Percentiles rank a stretch among this genome's conserved stretches.
Evolutionary conservation across 495 filamentous ascomycete genomes (phyloP).

Genomic region (Penicillium goetzii): DNA sequence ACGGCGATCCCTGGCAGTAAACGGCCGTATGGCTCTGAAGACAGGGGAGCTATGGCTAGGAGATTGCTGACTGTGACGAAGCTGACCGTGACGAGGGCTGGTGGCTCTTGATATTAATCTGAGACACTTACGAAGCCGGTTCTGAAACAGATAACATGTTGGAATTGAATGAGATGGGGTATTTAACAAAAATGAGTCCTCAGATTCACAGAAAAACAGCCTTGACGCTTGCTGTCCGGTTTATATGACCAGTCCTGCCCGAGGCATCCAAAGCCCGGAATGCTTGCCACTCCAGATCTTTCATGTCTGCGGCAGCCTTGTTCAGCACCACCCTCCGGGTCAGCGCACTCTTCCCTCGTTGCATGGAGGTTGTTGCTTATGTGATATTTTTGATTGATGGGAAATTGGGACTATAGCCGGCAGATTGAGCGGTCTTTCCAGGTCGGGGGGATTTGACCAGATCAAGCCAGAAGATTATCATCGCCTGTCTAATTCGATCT

Average conservation of each 20-base stretch:
- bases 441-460: background rate
- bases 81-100: no score
- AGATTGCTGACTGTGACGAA: no score
- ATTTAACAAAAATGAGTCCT: background rate
- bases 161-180: background rate
- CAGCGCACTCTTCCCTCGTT: background rate
- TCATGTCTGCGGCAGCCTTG: background rate
- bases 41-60: background rate
- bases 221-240: background rate
- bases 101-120: background rate
- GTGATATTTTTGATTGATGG: background rate
- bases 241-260: no score
- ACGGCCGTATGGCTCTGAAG: no score
- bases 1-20: no score
- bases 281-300: no score
- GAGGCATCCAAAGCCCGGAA: no score
- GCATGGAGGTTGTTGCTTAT: background rate
- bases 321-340: background rate
- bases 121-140: background rate
- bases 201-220: background rate
- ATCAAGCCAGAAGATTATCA: background rate
- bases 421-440: background rate
- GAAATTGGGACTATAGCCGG: background rate
- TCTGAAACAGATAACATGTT: background rate
- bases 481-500: background rate